Percentiles rank a stretch among this genome's conserved stretches.
These are phyloP conservation scores for Aspergillus sclerotialis DNA, from an alignment of 2,329 filamentous ascomycete species.

Conservation along the genomic window DNA sequence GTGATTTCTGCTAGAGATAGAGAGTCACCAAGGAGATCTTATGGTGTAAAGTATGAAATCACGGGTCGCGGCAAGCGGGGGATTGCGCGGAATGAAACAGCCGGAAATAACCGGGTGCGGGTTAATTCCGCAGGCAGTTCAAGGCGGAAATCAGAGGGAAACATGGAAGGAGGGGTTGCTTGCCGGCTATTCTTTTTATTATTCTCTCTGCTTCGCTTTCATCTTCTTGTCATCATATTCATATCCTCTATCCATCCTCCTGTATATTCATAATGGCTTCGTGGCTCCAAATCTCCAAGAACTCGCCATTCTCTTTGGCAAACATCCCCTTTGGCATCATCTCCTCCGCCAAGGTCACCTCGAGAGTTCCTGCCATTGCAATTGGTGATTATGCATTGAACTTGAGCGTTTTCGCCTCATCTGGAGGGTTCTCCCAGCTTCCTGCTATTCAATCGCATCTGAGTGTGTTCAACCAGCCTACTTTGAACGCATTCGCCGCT, in stretches of 20 bases:
- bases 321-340: conserved; percentile 84
- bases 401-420: conserved; percentile 54
- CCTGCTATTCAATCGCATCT: conserved; percentile 52
- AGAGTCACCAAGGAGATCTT: neutral
- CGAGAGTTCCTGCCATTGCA: conserved; percentile 60
- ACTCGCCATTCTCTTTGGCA: conserved; percentile 65
- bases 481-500: conserved; percentile 66
- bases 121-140: conserved; percentile 3
- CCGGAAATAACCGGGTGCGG: conserved; percentile 14
- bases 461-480: conserved; percentile 57
- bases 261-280: conserved; percentile 37
- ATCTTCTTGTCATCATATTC: conserved; percentile 1
- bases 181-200: neutral
- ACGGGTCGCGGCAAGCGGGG: neutral
- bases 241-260: neutral
- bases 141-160: neutral
- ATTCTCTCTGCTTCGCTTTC: neutral
- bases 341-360: conserved; percentile 50
- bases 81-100: conserved; percentile 4
- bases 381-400: conserved; percentile 69
- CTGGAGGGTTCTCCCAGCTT: conserved; percentile 54
- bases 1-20: neutral
- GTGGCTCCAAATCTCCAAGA: conserved; percentile 54
- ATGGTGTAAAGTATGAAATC: too few relatives aligned
- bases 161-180: neutral